Conservation (phyloP, 2,329 filamentous ascomycete species). For the Diaporthe vaccinii region DNA sequence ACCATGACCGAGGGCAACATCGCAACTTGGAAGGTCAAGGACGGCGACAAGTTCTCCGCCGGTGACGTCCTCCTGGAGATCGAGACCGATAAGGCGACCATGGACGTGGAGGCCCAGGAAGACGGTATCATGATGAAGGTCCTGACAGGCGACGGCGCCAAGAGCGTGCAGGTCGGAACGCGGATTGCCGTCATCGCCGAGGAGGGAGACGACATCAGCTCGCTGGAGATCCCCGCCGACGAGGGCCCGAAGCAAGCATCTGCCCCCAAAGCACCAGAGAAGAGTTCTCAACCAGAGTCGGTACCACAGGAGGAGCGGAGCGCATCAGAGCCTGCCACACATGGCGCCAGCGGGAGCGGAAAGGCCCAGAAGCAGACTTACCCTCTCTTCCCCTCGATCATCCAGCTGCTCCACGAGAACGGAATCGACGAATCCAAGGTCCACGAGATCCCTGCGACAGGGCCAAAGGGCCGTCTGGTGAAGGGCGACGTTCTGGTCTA, state of each 20-base stretch:
- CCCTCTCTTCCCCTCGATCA: constrained; percentile 86
- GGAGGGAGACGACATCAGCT: constrained; percentile 81
- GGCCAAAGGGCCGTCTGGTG: constrained; percentile 87
- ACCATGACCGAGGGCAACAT: constrained; percentile 97
- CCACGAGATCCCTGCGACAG: constrained; percentile 86
- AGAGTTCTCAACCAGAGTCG: constrained; percentile 38
- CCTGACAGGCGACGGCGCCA: constrained; percentile 78
- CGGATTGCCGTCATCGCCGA: constrained; percentile 89
- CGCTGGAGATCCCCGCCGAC: constrained; percentile 82
- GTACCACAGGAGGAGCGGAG: constrained; percentile 43
- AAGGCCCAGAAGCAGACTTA: constrained; percentile 76
- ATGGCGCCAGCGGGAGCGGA: constrained; percentile 50
- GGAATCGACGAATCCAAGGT: constrained; percentile 82
- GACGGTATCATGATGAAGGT: constrained; percentile 91
- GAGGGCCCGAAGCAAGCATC: constrained; percentile 61
- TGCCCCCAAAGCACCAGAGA: constrained; percentile 48
- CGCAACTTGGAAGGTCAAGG: constrained; percentile 86
- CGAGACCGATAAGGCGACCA: constrained; percentile 93
- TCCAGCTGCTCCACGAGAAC: constrained; percentile 83
- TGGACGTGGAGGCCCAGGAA: constrained; percentile 95
- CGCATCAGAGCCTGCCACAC: constrained; percentile 38
- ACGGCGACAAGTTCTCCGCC: constrained; percentile 84
- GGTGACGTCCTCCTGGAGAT: constrained; percentile 93
- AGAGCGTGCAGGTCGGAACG: constrained; percentile 81
- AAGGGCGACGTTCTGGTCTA: constrained; percentile 97